Conservation (phyloP, 2,329 filamentous ascomycete genomes). For the Polychaeton citri region DNA sequence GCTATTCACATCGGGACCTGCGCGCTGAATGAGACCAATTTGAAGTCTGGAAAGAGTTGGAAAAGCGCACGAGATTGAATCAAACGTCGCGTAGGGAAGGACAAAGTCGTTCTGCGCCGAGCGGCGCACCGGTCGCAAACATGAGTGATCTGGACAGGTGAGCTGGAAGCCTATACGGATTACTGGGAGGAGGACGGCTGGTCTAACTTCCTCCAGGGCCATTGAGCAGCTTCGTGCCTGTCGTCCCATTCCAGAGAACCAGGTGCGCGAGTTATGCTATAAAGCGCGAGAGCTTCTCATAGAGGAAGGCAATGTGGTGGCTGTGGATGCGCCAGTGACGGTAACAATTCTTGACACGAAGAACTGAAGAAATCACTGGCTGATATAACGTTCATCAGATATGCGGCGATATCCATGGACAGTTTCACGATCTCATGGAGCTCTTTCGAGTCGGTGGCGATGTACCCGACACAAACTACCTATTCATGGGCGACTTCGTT, state of each 20-base stretch:
- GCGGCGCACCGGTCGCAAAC: slow-evolving; percentile 6
- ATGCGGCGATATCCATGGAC: slow-evolving; percentile 93
- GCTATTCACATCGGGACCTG: too few relatives aligned
- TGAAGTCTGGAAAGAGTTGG: too few relatives aligned
- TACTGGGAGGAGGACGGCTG: slow-evolving; percentile 8
- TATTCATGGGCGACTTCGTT: slow-evolving; percentile 98
- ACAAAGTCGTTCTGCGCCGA: too few relatives aligned
- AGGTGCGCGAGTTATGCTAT: slow-evolving; percentile 94
- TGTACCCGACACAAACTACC: slow-evolving; percentile 88
- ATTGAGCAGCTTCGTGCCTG: slow-evolving; percentile 93
- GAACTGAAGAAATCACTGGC: slow-evolving; percentile 1
- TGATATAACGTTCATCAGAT: slow-evolving; percentile 41
- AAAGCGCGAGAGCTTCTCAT: slow-evolving; percentile 92
- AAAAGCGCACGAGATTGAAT: too few relatives aligned
- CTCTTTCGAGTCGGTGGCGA: slow-evolving; percentile 87
- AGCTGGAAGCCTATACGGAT: slow-evolving; percentile 9
- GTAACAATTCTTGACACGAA: slow-evolving; percentile 30
- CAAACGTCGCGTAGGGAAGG: too few relatives aligned
- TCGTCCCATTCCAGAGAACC: slow-evolving; percentile 84
- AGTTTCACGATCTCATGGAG: slow-evolving; percentile 96
- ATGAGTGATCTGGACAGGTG: slow-evolving; percentile 96
- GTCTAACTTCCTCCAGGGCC: slow-evolving; percentile 43
- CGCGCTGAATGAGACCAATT: too few relatives aligned
- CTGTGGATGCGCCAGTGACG: slow-evolving; percentile 87
- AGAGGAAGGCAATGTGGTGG: slow-evolving; percentile 94